Evolutionary conservation across 2,329 filamentous ascomycete species (phyloP), one percentile per base, ranked within the genome.

Genomic region (Neopestalotiopsis clavispora): DNA sequence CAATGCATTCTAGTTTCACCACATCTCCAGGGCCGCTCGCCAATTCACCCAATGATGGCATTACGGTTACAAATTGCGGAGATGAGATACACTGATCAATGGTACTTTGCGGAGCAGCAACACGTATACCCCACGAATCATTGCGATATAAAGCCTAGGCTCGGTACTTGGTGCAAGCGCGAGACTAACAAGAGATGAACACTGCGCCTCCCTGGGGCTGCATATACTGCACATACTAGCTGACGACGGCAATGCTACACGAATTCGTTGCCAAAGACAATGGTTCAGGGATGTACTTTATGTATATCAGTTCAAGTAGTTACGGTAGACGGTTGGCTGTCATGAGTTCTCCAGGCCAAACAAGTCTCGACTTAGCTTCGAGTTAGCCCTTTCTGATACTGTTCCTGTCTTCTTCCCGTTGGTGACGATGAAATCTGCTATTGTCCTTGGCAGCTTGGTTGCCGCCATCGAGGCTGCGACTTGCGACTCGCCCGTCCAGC

Each of bases 401-500:
- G 45, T n/a, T 3, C 4, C 4, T 52, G 45, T 52, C n/a, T 4
- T 3, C 17, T 52, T 52, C 57, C 28, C 34, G 34, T 28, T 38
- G 34, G 34, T 10, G 34, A 63, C n/a, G 5, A 65, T 65, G 40
- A 52, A 34, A 23, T 65, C 12, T 23, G 4, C 20, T 40, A 20
- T 56, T n/a, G 20, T 30, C 17, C 23, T 65, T 12, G 38, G n/a
- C 4, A 20, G 40, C 20, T n/a, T 45, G 3, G 20, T 65, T 17
- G 42, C 62, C 12, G n/a, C 42, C 32, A 30, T 20, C 30, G 23
- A 17, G 23, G 62, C 62, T 30, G 40, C 13, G 4, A 64, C 38
- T 32, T 65, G 62, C 62, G 62, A 65, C 9, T 65, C 62, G 10
- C 42, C 62, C 12, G 62, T 56, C 6, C 62, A 65, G 62, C 62